A percentile compares a stretch with the other conserved stretches of the same genome.
These are phyloP conservation scores for Hyaloscypha variabilis DNA, from an alignment of 495 filamentous ascomycete genomes.

Conservation along the genomic window DNA sequence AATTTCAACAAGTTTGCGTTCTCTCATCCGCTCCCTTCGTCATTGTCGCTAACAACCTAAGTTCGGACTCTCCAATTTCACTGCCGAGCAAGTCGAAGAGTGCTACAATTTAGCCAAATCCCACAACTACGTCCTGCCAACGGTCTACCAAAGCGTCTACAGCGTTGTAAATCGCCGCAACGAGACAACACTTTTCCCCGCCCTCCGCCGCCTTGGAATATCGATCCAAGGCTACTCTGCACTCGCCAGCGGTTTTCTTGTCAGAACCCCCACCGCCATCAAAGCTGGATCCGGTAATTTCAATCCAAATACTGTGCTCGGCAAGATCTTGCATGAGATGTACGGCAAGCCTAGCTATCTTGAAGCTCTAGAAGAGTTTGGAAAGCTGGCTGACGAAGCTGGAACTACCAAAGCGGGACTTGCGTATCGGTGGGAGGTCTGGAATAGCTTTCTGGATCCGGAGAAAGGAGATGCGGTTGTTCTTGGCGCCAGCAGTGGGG, in stretches of 20 bases:
- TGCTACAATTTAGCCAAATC: constrained; percentile 44
- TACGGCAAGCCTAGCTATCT: constrained; percentile 46
- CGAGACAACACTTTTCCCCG: constrained; percentile 48
- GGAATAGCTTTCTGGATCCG: constrained; percentile 48
- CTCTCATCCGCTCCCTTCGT: not conserved
- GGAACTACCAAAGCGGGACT: constrained; percentile 51
- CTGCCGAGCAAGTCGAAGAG: constrained; percentile 45
- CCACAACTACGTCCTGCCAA: constrained; percentile 45
- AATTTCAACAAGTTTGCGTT: constrained; percentile 37
- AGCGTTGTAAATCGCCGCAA: constrained; percentile 40
- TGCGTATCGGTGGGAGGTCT: constrained; percentile 57
- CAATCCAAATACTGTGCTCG: constrained; percentile 35
- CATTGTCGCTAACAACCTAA: constrained; percentile 14
- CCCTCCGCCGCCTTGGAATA: constrained; percentile 47
- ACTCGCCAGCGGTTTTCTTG: constrained; percentile 38
- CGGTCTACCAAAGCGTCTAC: constrained; percentile 54
- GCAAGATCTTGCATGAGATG: constrained; percentile 40
- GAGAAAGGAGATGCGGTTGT: constrained; percentile 56
- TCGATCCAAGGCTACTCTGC: constrained; percentile 45
- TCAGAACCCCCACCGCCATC: constrained; percentile 39
- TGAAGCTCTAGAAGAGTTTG: constrained; percentile 49
- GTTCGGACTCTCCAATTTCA: constrained; percentile 51
- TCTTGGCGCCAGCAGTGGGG: constrained; percentile 47
- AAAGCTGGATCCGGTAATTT: constrained; percentile 40
- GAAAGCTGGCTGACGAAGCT: constrained; percentile 39